A percentile compares a stretch with the other conserved stretches of the same genome.
Evolutionary conservation across 2,329 filamentous ascomycete species (phyloP).

Genomic region (Apiospora phragmitis): DNA sequence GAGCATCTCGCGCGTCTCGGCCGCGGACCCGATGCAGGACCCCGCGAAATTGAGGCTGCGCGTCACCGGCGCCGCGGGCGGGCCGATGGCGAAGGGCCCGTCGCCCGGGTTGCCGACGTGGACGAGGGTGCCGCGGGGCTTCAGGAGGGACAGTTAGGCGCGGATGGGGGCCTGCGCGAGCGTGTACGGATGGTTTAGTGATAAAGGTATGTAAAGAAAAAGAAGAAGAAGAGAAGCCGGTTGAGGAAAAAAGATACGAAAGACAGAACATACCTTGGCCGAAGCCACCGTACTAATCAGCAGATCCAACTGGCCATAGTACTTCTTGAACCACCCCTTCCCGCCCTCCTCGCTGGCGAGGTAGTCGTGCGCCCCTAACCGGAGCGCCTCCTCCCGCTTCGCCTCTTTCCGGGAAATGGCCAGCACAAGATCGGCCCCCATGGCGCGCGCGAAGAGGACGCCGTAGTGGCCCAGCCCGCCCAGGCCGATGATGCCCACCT

Average conservation of each 20-base stretch:
- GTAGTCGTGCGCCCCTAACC: constrained; percentile 48
- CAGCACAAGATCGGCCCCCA: constrained; percentile 57
- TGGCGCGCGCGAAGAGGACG: constrained; percentile 62
- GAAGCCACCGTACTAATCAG: constrained; percentile 53
- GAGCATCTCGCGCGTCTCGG: constrained; percentile 52
- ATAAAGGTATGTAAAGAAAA: not conserved
- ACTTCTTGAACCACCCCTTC: constrained; percentile 45
- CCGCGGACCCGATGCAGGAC: constrained; percentile 41
- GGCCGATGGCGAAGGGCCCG: constrained; percentile 17
- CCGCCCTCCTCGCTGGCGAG: constrained; percentile 41
- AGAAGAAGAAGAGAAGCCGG: not conserved
- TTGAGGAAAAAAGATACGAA: not conserved
- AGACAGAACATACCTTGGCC: constrained; percentile 33
- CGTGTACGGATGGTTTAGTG: too few relatives aligned
- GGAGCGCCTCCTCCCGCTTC: constrained; percentile 51
- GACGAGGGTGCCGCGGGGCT: constrained; percentile 59
- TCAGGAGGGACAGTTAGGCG: constrained; percentile 58
- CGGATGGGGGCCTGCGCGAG: constrained; percentile 51
- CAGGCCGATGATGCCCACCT: constrained; percentile 65
- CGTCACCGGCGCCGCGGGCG: constrained; percentile 31
- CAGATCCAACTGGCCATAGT: constrained; percentile 49
- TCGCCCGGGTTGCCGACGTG: constrained; percentile 65
- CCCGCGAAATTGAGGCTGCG: constrained; percentile 50
- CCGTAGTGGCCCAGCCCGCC: constrained; percentile 67
- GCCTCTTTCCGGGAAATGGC: constrained; percentile 49